These are phyloP conservation scores for Jaapia argillacea DNA, from an alignment of 768 basidiomycete species.

Conservation along the genomic window DNA sequence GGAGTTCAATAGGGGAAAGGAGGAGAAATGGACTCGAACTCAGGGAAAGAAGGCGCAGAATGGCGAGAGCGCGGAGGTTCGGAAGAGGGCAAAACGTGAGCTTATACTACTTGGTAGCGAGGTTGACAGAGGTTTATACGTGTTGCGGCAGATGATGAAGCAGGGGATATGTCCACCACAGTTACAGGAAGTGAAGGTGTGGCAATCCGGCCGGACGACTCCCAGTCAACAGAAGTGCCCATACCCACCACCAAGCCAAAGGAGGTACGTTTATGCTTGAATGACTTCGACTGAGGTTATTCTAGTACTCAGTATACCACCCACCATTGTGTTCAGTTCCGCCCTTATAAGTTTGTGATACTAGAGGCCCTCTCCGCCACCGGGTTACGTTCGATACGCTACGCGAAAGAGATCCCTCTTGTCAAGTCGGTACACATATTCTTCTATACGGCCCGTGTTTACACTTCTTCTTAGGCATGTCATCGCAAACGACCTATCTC, in stretches of 20 bases:
- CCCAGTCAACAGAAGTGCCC: not conserved
- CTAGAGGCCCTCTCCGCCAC: conserved; percentile 95
- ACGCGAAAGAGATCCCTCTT: conserved; percentile 92
- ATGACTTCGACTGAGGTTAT: not conserved
- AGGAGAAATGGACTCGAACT: conserved; percentile 44
- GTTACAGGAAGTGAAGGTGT: too few species aligned
- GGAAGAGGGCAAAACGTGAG: conserved; percentile 39
- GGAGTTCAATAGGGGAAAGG: conserved; percentile 50
- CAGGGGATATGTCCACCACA: too few species aligned
- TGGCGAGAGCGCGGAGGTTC: conserved; percentile 21
- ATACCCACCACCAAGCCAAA: conserved; percentile 1
- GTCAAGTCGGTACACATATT: conserved; percentile 52
- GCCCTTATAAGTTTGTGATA: conserved; percentile 60
- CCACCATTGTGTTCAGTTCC: conserved; percentile 28
- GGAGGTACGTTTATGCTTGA: conserved; percentile 7
- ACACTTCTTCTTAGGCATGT: conserved; percentile 54
- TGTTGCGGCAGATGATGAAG: conserved; percentile 4
- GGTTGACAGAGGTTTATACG: too few species aligned
- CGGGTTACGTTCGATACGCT: conserved; percentile 90
- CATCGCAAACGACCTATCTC: conserved; percentile 89
- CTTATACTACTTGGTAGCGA: conserved; percentile 6
- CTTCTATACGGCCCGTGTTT: conserved; percentile 1
- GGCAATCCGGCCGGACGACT: too few species aligned
- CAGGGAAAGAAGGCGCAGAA: conserved; percentile 38
- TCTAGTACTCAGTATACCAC: not conserved